Percentiles rank a stretch among this genome's conserved stretches.
These are phyloP conservation scores for Heteromeles arbutifolia DNA, from an alignment of 306 rosid genomes.

Conservation along the genomic window DNA sequence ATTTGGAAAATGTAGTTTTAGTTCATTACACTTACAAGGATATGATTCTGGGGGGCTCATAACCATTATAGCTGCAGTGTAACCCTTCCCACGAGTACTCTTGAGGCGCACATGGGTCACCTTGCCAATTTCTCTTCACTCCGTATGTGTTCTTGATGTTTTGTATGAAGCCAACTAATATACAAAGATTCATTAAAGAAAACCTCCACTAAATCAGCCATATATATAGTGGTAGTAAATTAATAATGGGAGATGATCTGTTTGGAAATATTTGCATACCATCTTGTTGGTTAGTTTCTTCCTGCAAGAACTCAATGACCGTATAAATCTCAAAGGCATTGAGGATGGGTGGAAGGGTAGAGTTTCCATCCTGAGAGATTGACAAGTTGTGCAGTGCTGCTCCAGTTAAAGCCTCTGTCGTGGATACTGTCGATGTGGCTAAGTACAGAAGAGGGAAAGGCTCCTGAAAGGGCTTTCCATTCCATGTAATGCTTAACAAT, in stretches of 20 bases:
- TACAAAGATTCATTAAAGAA: background rate
- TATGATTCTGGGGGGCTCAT: conserved; percentile 36
- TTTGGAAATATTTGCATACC: conserved; percentile 22
- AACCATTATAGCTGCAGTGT: conserved; percentile 25
- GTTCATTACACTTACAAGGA: conserved; percentile 12
- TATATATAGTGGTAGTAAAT: background rate
- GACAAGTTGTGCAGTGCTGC: background rate
- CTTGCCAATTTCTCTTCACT: conserved; percentile 29
- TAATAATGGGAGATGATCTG: background rate
- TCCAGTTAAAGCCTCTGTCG: background rate
- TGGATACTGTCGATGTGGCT: background rate
- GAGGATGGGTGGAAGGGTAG: conserved; percentile 47
- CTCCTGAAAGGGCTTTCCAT: conserved; percentile 8
- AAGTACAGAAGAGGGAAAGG: conserved; percentile 15
- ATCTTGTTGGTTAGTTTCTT: conserved; percentile 33
- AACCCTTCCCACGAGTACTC: conserved; percentile 27
- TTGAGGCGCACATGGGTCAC: conserved; percentile 34
- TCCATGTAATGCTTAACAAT: conserved; percentile 25
- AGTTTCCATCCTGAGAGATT: conserved; percentile 10
- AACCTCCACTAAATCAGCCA: background rate
- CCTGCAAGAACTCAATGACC: conserved; percentile 11
- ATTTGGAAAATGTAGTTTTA: too few species aligned
- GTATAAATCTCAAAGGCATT: conserved; percentile 47
- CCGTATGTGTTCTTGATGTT: conserved; percentile 12
- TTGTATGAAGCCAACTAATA: conserved; percentile 25